These are phyloP conservation scores for Fusarium pseudonygamai DNA, from an alignment of 2,329 filamentous ascomycete species.

Conservation along the genomic window DNA sequence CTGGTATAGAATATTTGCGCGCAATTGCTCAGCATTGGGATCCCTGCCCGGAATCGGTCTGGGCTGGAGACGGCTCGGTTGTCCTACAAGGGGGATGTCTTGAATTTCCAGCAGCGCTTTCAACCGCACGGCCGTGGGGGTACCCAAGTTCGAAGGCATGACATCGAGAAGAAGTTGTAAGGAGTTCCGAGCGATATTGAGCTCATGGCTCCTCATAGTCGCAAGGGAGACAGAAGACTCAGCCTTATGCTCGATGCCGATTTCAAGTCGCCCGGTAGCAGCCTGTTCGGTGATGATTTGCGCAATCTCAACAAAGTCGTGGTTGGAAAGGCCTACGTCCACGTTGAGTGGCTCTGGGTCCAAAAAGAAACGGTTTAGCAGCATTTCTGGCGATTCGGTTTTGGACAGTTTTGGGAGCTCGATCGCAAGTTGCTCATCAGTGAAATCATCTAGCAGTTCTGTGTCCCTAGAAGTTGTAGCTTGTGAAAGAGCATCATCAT, in stretches of 20 bases:
- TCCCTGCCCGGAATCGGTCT: constrained; percentile 56
- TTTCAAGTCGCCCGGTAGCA: constrained; percentile 59
- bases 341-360: constrained; percentile 65
- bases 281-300: constrained; percentile 79
- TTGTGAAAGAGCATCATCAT: constrained; percentile 65
- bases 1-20: constrained; percentile 65
- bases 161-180: constrained; percentile 58
- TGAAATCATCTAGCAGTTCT: constrained; percentile 55
- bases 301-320: constrained; percentile 72
- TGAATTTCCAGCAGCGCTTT: constrained; percentile 65
- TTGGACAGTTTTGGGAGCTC: constrained; percentile 61
- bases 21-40: constrained; percentile 56
- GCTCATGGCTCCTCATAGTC: constrained; percentile 52
- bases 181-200: constrained; percentile 59
- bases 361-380: constrained; percentile 65
- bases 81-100: constrained; percentile 64
- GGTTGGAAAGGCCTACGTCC: constrained; percentile 60
- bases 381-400: constrained; percentile 58
- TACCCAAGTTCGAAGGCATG: constrained; percentile 57
- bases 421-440: constrained; percentile 57
- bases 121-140: constrained; percentile 49
- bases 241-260: constrained; percentile 40
- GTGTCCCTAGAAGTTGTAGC: constrained; percentile 61
- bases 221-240: constrained; percentile 36
- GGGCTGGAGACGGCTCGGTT: constrained; percentile 62